Conservation (phyloP, 805 yeast genomes). For the Metschnikowia reukaufii region DNA sequence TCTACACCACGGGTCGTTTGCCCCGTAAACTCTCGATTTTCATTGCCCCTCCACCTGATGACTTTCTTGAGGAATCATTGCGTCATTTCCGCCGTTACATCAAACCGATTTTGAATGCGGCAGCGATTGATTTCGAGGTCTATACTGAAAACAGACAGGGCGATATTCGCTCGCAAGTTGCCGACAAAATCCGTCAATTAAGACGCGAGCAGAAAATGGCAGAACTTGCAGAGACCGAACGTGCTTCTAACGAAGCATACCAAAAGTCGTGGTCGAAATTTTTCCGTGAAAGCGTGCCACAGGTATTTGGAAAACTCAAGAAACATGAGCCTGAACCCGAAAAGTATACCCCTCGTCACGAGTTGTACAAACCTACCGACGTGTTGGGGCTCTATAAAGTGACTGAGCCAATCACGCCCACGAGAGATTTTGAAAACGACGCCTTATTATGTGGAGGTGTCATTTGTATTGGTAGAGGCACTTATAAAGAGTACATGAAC, state of each 20-base stretch:
- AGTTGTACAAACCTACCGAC: slow-evolving; percentile 42
- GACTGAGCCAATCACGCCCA: slow-evolving; percentile 26
- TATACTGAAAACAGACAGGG: slow-evolving; percentile 84
- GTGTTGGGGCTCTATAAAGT: slow-evolving; percentile 57
- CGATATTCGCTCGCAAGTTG: slow-evolving; percentile 76
- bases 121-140: slow-evolving; percentile 81
- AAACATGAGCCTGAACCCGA: slow-evolving; percentile 28
- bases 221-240: slow-evolving; percentile 7
- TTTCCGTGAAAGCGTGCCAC: slow-evolving; percentile 19
- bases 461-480: slow-evolving; percentile 91
- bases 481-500: slow-evolving; percentile 84
- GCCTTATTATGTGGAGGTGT: slow-evolving; percentile 72
- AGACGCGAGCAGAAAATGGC: slow-evolving; percentile 44
- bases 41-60: slow-evolving; percentile 97
- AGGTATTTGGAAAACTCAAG: slow-evolving; percentile 10
- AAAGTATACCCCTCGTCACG: slow-evolving; percentile 29
- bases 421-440: slow-evolving; percentile 44
- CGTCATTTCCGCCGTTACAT: slow-evolving; percentile 73
- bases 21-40: slow-evolving; percentile 81
- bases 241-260: slow-evolving; percentile 13
- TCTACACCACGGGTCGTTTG: slow-evolving; percentile 45
- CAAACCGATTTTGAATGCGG: slow-evolving; percentile 82
- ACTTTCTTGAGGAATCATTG: slow-evolving; percentile 72
- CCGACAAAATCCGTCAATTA: slow-evolving; percentile 72
- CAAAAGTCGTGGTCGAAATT: slow-evolving; percentile 31